Percentiles rank a stretch among this genome's conserved stretches.
Conservation (phyloP, 495 filamentous ascomycete genomes). For the Halenospora varia region DNA sequence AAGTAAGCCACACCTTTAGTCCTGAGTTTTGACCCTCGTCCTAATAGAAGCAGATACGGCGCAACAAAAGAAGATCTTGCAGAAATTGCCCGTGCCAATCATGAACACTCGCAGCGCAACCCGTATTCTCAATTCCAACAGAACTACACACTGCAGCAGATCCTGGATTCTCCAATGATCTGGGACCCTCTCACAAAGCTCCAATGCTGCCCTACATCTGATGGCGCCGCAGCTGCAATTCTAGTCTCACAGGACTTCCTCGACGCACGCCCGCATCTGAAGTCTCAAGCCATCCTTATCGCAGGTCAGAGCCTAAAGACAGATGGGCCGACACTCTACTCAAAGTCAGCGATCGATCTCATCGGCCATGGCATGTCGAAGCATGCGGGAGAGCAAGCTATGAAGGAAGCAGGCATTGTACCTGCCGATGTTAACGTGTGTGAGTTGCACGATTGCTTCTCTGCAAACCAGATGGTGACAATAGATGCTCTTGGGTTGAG, state of each 20-base stretch:
- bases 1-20: conserved; percentile 49
- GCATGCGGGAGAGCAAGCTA: conserved; percentile 59
- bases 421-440: conserved; percentile 73
- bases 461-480: conserved; percentile 86
- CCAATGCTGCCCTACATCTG: conserved; percentile 88
- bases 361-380: conserved; percentile 84
- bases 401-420: conserved; percentile 70
- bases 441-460: conserved; percentile 97
- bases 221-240: conserved; percentile 86
- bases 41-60: conserved; percentile 68
- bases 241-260: conserved; percentile 88
- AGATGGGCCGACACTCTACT: conserved; percentile 72
- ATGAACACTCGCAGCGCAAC: conserved; percentile 85
- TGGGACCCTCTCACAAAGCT: conserved; percentile 61
- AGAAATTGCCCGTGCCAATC: conserved; percentile 91
- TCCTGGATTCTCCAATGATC: conserved; percentile 73
- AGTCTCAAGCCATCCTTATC: conserved; percentile 75
- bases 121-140: conserved; percentile 96
- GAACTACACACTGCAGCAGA: conserved; percentile 83
- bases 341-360: conserved; percentile 73
- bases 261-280: conserved; percentile 77
- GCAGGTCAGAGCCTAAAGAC: conserved; percentile 86
- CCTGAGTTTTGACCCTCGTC: conserved; percentile 19
- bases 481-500: conserved; percentile 83
- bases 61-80: conserved; percentile 85